Evolutionary conservation across 805 yeast genomes (phyloP).

Genomic region (Ogataea nitratoaversa): DNA sequence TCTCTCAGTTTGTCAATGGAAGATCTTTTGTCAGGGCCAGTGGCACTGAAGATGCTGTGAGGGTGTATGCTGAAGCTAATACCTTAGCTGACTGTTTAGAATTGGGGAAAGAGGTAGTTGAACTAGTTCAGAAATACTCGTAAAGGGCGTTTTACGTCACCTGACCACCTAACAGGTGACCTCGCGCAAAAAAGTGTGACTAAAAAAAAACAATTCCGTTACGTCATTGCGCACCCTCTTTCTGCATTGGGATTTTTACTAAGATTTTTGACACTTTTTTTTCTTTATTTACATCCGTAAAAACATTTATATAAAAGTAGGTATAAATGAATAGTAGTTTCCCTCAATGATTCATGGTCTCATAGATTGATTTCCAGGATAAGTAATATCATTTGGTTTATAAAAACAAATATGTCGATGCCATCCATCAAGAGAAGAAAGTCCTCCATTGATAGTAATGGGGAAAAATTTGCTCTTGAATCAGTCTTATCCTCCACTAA

Average conservation of each 20-base stretch:
- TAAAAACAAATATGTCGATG: not conserved
- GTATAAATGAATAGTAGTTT: too few species aligned
- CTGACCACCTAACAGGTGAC: not conserved
- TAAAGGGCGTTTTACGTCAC: not conserved
- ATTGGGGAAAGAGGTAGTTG: slow-evolving; percentile 39
- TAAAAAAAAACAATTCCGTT: too few species aligned
- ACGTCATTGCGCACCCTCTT: not conserved
- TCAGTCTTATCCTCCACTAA: too few species aligned
- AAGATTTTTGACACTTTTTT: too few species aligned
- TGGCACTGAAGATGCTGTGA: slow-evolving; percentile 96
- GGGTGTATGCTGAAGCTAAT: slow-evolving; percentile 89
- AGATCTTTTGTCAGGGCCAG: slow-evolving; percentile 94
- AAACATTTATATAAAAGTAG: too few species aligned
- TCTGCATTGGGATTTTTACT: not conserved
- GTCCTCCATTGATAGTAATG: not conserved
- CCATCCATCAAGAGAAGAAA: slow-evolving; percentile 6
- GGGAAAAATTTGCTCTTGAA: not conserved
- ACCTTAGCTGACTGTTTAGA: slow-evolving; percentile 43
- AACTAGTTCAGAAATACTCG: slow-evolving; percentile 27
- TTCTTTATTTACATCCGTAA: not conserved
- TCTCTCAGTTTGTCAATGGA: slow-evolving; percentile 52
- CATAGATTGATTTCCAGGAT: not conserved
- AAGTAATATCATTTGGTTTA: too few species aligned
- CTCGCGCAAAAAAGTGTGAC: too few species aligned
- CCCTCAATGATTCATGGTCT: not conserved